Evolutionary conservation across 768 basidiomycete species (phyloP).

Genomic region (Paxillus rubicundulus): DNA sequence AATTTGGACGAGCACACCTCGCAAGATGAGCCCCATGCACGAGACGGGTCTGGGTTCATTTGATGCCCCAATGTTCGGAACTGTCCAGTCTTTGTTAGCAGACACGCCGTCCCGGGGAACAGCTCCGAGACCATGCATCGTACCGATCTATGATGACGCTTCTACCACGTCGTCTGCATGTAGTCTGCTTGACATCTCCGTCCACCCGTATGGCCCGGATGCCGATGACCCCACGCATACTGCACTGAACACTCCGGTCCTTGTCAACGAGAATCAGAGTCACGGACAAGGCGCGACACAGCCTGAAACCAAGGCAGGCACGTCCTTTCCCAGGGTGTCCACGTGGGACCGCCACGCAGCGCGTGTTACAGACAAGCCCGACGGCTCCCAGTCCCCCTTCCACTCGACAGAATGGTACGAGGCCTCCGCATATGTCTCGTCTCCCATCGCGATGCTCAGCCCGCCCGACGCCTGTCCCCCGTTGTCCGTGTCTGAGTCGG

Average conservation of each 20-base stretch:
- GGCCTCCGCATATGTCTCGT: slow-evolving; percentile 9
- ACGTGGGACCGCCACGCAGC: slow-evolving; percentile 16
- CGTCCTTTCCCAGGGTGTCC: slow-evolving; percentile 11
- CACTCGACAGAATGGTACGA: slow-evolving; percentile 18
- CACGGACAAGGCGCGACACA: background rate
- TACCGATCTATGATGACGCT: background rate
- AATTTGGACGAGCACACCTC: slow-evolving; percentile 28
- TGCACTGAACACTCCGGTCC: background rate
- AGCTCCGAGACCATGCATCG: slow-evolving; percentile 7
- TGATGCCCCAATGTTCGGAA: background rate
- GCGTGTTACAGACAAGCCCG: slow-evolving; percentile 17
- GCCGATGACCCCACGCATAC: background rate
- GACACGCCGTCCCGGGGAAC: background rate
- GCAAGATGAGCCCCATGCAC: background rate
- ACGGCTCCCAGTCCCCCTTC: background rate
- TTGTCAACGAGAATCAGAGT: background rate
- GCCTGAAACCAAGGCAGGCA: background rate
- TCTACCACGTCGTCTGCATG: slow-evolving; percentile 5
- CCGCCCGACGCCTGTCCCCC: slow-evolving; percentile 7
- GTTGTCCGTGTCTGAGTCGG: background rate
- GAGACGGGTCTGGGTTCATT: slow-evolving; percentile 1
- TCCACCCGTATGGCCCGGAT: background rate
- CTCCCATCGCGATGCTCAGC: slow-evolving; percentile 17
- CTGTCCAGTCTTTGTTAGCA: background rate
- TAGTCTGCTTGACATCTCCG: slow-evolving; percentile 4